A percentile compares a stretch with the other conserved stretches of the same genome.
phyloP scores from a whole-genome alignment of 2,329 filamentous ascomycete genomes.

The Fusarium begoniae region DNA sequence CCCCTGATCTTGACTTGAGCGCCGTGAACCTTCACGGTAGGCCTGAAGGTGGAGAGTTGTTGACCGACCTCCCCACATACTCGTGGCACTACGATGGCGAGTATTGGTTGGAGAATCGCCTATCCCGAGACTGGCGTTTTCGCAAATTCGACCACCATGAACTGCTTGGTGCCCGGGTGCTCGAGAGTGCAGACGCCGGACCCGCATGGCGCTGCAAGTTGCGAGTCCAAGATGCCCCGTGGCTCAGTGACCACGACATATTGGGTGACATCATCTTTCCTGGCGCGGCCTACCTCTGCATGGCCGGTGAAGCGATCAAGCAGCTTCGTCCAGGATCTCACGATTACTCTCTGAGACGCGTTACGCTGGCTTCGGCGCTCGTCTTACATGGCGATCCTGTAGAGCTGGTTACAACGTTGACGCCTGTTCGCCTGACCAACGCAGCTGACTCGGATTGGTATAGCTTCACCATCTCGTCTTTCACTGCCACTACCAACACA shows the following conservation, averaged over 20 bases:
- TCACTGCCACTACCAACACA: neutral
- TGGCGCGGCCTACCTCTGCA: constrained; percentile 4
- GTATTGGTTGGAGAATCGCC: constrained; percentile 5
- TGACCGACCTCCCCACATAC: constrained; percentile 1
- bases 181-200: constrained; percentile 2
- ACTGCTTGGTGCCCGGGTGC: constrained; percentile 2
- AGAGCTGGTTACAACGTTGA: neutral
- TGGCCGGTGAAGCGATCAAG: neutral
- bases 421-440: neutral
- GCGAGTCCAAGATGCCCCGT: constrained; percentile 2
- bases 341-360: constrained; percentile 2
- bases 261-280: constrained; percentile 5
- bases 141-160: constrained; percentile 9
- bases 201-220: constrained; percentile 5
- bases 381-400: constrained; percentile 1
- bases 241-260: constrained; percentile 7
- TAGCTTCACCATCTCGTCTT: neutral
- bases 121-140: constrained; percentile 3
- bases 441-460: constrained; percentile 1
- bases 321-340: neutral
- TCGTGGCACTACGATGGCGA: constrained; percentile 3
- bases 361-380: constrained; percentile 6
- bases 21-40: neutral
- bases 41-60: neutral
- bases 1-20: neutral